Evolutionary conservation across 2,329 filamentous ascomycete genomes (phyloP), one percentile per base, ranked within the genome.

Genomic region (Neonectria neomacrospora): DNA sequence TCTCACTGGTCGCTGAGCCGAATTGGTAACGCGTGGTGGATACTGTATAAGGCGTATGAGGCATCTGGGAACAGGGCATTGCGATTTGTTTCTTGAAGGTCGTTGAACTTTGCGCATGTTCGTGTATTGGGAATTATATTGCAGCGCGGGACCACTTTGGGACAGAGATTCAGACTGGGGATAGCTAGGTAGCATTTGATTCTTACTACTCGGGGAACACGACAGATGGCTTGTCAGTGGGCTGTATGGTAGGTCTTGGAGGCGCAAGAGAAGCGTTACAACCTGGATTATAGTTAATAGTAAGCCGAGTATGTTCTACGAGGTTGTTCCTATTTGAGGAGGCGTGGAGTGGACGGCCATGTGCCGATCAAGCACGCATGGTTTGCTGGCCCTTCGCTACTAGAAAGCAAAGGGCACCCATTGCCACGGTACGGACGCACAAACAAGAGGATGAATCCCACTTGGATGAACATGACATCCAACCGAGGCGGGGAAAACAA

Each of bases 1-100:
- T 70, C 23, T 64, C 75, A 50, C 56, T 76, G 44, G 22, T 75
- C 51, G 61, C 75, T 42, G 74, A 72, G 37, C 48, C 61, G 26
- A 53, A 54, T 1, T n/a, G 45, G 45, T 26, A 50, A 48, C 20
- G 61, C 58, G 56, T 66, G 55, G 58, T 59, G 47, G 57, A 28
- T 50, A 51, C 58, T 67, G 54, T 39, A 39, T 42, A 47, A 23
- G 42, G 58, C 58, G 58, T 28, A 37, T 54, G 45, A 34, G 45
- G 52, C 28, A 55, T 55, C 22, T 61, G 57, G 61, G 54, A 56
- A 44, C 23, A 7, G n/a, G 56, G 37, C 30, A 55, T 60, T 39
- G 28, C 32, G 54, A 59, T 45, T 61, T 63, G 30, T 20, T 45
- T 57, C 26, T 60, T 62, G 28, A 60, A 58, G 42, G 50, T 58